These are phyloP conservation scores for Houttuynia cordata DNA, from an alignment of 164 flowering plant genomes.

Conservation along the genomic window DNA sequence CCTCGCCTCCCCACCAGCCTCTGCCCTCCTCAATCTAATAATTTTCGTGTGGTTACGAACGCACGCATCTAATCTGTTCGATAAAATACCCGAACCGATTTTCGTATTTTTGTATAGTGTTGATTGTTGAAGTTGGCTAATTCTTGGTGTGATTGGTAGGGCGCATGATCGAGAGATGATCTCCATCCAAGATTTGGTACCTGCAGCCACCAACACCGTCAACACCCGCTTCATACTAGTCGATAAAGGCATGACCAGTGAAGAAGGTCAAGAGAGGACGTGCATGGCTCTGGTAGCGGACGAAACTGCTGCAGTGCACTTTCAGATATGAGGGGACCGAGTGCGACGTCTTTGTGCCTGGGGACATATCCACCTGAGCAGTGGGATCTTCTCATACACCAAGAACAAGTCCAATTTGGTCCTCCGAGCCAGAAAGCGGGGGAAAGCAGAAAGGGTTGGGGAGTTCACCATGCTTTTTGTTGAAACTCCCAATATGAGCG, in stretches of 20 bases:
- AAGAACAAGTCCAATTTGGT: slow-evolving; percentile 36
- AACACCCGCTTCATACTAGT: no score
- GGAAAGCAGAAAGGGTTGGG: no score
- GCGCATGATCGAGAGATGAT: no score
- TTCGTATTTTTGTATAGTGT: no score
- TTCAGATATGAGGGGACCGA: slow-evolving; percentile 77
- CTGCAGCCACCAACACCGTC: slow-evolving; percentile 62
- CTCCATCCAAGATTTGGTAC: slow-evolving; percentile 49
- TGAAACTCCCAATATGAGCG: slow-evolving; percentile 76
- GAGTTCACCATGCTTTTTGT: slow-evolving; percentile 50
- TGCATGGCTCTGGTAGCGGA: slow-evolving; percentile 75
- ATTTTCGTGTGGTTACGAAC: no score
- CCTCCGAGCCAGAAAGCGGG: slow-evolving; percentile 64
- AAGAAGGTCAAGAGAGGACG: slow-evolving; percentile 30
- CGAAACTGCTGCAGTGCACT: slow-evolving; percentile 76
- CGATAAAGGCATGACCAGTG: slow-evolving; percentile 37
- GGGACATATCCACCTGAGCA: slow-evolving; percentile 48
- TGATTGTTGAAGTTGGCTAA: no score
- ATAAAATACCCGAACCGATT: no score
- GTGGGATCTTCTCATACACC: slow-evolving; percentile 57
- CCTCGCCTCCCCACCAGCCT: no score
- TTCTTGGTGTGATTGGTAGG: no score
- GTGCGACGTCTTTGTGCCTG: slow-evolving; percentile 53
- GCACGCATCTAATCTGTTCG: no score
- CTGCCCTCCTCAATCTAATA: no score